Percentiles rank a stretch among this genome's conserved stretches.
Conservation (phyloP, 1,284 basidiomycete genomes). For the Cystobasidium sp. region DNA sequence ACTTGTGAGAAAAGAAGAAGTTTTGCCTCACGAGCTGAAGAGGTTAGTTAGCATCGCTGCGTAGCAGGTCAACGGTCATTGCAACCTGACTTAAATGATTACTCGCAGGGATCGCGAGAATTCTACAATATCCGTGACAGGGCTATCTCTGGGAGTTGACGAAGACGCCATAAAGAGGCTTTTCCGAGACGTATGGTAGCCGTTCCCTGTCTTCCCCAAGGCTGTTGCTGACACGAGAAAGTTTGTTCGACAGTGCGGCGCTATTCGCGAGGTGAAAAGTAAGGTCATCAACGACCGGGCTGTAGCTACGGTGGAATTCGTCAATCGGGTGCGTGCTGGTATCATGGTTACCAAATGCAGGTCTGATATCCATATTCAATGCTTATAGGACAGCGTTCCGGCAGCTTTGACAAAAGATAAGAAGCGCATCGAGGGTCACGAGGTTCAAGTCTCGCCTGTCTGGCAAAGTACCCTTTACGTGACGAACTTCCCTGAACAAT, state of each 20-base stretch:
- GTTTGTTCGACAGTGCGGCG: constrained; percentile 70
- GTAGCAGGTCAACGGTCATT: not conserved
- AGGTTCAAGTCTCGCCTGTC: constrained; percentile 78
- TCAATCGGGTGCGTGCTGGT: constrained; percentile 64
- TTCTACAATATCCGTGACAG: constrained; percentile 82
- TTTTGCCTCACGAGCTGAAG: not conserved
- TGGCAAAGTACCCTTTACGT: constrained; percentile 95
- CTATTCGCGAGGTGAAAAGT: constrained; percentile 76
- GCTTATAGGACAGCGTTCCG: constrained; percentile 71
- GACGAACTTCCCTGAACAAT: constrained; percentile 88
- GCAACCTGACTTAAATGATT: not conserved
- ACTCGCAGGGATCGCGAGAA: constrained; percentile 86
- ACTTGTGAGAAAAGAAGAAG: too few species aligned
- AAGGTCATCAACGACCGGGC: constrained; percentile 62
- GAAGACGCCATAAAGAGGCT: constrained; percentile 72
- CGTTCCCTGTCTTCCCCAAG: not conserved
- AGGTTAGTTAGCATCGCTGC: not conserved
- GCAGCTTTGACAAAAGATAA: constrained; percentile 90
- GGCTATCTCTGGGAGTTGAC: constrained; percentile 66
- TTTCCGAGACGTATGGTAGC: constrained; percentile 75
- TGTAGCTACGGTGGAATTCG: constrained; percentile 81
- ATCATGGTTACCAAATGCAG: not conserved
- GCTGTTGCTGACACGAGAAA: constrained; percentile 12
- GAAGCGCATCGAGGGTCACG: constrained; percentile 74
- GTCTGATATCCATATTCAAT: not conserved